Percentiles rank a stretch among this genome's conserved stretches.
These are phyloP conservation scores for Globisporangium heterothallicum DNA, from an alignment of 352 stramenopile species.

Conservation along the genomic window DNA sequence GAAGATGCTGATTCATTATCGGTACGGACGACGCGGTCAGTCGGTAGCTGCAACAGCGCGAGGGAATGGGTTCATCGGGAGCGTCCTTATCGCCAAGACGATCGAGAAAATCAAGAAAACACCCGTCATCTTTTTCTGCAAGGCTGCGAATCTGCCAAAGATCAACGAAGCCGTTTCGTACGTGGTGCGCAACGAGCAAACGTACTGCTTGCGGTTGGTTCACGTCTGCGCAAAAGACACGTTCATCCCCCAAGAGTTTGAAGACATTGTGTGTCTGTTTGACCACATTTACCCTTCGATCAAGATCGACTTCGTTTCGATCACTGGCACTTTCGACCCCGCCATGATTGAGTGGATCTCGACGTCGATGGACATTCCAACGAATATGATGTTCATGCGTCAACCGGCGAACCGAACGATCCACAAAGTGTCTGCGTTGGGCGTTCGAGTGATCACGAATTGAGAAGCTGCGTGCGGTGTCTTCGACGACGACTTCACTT, in stretches of 20 bases:
- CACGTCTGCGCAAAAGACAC: slow-evolving; percentile 45
- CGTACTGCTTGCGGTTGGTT: slow-evolving; percentile 72
- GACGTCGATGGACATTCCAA: slow-evolving; percentile 59
- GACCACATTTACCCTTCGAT: slow-evolving; percentile 89
- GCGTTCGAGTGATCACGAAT: slow-evolving; percentile 73
- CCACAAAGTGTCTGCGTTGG: slow-evolving; percentile 68
- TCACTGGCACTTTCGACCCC: slow-evolving; percentile 65
- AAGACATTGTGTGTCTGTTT: slow-evolving; percentile 67
- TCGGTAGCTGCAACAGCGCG: slow-evolving; percentile 18
- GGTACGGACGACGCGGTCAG: slow-evolving; percentile 2
- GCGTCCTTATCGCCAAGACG: slow-evolving; percentile 34
- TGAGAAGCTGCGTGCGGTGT: slow-evolving; percentile 19
- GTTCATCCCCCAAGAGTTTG: slow-evolving; percentile 16
- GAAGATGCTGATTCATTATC: not conserved
- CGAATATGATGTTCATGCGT: slow-evolving; percentile 90
- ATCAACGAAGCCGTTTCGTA: slow-evolving; percentile 89
- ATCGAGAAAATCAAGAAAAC: slow-evolving; percentile 42
- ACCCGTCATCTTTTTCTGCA: slow-evolving; percentile 87
- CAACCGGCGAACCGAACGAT: slow-evolving; percentile 71
- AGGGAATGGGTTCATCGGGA: slow-evolving; percentile 23
- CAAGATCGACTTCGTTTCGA: slow-evolving; percentile 84
- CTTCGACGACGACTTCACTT: not conserved
- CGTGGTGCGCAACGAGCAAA: slow-evolving; percentile 80
- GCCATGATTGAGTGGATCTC: slow-evolving; percentile 80
- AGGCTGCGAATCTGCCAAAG: slow-evolving; percentile 73